Percentiles rank a stretch among this genome's conserved stretches.
Evolutionary conservation across 2,329 filamentous ascomycete species (phyloP).

Genomic region (Clonostachys sp.): DNA sequence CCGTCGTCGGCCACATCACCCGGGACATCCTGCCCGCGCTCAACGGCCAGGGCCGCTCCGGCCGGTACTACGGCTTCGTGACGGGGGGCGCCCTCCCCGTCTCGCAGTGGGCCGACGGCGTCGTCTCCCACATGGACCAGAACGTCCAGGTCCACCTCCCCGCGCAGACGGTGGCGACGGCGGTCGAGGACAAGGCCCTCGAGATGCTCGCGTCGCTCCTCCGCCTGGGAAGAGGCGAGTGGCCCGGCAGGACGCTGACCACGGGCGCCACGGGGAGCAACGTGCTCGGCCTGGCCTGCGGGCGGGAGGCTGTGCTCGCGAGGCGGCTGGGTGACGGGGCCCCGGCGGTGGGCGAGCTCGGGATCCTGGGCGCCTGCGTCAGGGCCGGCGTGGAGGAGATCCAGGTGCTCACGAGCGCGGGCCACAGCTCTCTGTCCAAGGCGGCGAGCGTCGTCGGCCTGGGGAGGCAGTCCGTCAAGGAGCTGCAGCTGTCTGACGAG

Average conservation of each 20-base stretch:
- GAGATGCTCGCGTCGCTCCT: slow-evolving; percentile 66
- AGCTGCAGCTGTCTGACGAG: slow-evolving; percentile 43
- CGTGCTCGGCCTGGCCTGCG: slow-evolving; percentile 67
- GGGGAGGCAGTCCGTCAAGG: slow-evolving; percentile 63
- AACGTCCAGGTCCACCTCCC: slow-evolving; percentile 82
- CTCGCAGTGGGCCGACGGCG: slow-evolving; percentile 75
- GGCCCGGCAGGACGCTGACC: slow-evolving; percentile 51
- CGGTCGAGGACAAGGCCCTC: slow-evolving; percentile 71
- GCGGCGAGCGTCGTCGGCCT: slow-evolving; percentile 79
- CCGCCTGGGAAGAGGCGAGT: slow-evolving; percentile 46
- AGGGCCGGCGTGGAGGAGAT: slow-evolving; percentile 61
- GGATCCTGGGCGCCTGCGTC: slow-evolving; percentile 62
- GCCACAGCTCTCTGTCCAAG: slow-evolving; percentile 81
- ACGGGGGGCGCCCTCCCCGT: slow-evolving; percentile 77
- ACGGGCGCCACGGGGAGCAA: slow-evolving; percentile 72
- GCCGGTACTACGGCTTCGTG: slow-evolving; percentile 84
- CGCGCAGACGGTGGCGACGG: slow-evolving; percentile 67
- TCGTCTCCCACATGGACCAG: slow-evolving; percentile 79
- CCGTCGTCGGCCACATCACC: slow-evolving; percentile 34
- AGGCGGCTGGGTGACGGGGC: slow-evolving; percentile 17
- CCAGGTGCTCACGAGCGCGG: slow-evolving; percentile 74
- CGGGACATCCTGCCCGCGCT: slow-evolving; percentile 51
- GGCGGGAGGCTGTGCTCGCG: slow-evolving; percentile 58
- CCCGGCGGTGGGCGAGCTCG: slow-evolving; percentile 60
- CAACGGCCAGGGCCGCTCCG: slow-evolving; percentile 58